A percentile compares a stretch with the other conserved stretches of the same genome.
phyloP scores from a whole-genome alignment of 2,329 filamentous ascomycete genomes.

The Thelonectria discophora region DNA sequence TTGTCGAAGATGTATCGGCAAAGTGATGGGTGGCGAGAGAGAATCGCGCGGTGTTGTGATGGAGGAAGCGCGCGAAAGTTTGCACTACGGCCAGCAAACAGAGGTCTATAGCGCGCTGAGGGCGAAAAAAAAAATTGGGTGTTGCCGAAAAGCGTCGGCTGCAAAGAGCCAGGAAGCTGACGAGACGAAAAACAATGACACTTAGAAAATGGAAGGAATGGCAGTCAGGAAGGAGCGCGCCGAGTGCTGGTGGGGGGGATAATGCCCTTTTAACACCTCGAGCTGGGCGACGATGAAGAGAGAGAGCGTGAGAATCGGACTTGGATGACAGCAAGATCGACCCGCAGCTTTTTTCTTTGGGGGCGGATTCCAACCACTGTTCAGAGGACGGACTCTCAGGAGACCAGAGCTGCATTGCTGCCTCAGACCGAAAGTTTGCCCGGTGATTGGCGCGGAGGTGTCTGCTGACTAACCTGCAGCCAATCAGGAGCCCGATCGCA shows the following conservation, averaged over 20 bases:
- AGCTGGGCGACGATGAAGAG: constrained; percentile 36
- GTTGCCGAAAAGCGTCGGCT: constrained; percentile 11
- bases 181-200: constrained; percentile 23
- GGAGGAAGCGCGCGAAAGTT: constrained; percentile 11
- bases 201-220: constrained; percentile 27
- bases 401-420: constrained; percentile 43
- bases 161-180: constrained; percentile 13
- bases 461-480: constrained; percentile 39
- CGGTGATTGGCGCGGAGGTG: constrained; percentile 42
- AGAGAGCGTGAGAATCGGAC: constrained; percentile 25
- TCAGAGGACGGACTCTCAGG: constrained; percentile 17
- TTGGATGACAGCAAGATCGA: constrained; percentile 22
- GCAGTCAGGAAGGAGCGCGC: constrained; percentile 28
- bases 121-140: too few species aligned
- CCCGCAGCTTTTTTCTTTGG: constrained; percentile 46
- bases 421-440: constrained; percentile 47
- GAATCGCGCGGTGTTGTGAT: constrained; percentile 14
- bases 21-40: constrained; percentile 3
- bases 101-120: constrained; percentile 9
- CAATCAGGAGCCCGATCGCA: constrained; percentile 40
- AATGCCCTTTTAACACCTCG: constrained; percentile 45
- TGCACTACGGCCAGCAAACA: constrained; percentile 13
- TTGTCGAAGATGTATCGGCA: constrained; percentile 11
- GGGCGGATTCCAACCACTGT: constrained; percentile 28
- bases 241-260: constrained; percentile 27